Conservation (phyloP, 1,284 basidiomycete species). For the Trichosporon inkin region DNA sequence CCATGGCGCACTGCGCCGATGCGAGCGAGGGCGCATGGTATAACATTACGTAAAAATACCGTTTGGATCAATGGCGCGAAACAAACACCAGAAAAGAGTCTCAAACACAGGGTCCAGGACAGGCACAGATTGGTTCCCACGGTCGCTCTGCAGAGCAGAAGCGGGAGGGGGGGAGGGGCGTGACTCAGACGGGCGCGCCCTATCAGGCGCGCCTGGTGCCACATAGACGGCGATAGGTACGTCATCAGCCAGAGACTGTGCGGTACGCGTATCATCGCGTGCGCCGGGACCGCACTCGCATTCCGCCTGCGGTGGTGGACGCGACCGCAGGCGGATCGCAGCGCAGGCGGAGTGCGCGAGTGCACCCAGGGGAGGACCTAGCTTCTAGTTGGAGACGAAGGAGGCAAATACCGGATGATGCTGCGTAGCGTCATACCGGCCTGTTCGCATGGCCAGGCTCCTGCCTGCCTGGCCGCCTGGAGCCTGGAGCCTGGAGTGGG, state of each 20-base stretch:
- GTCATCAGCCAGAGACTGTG: neutral
- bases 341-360: too few relatives aligned
- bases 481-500: neutral
- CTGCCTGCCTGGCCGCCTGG: neutral
- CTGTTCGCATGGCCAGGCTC: neutral
- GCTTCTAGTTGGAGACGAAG: neutral
- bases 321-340: too few relatives aligned
- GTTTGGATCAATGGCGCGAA: neutral
- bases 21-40: too few relatives aligned
- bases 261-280: neutral
- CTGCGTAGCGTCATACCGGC: conserved; percentile 7
- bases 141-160: neutral
- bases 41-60: neutral
- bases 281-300: too few relatives aligned
- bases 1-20: too few relatives aligned
- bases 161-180: too few relatives aligned
- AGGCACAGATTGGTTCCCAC: neutral
- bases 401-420: conserved; percentile 2
- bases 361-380: too few relatives aligned
- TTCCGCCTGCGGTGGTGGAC: too few relatives aligned
- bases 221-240: conserved; percentile 3
- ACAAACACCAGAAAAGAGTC: neutral
- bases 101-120: neutral
- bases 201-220: neutral
- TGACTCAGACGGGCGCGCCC: too few relatives aligned